A percentile compares a stretch with the other conserved stretches of the same genome.
Conservation (phyloP, 768 basidiomycete genomes). For the Leucocoprinus sp. region DNA sequence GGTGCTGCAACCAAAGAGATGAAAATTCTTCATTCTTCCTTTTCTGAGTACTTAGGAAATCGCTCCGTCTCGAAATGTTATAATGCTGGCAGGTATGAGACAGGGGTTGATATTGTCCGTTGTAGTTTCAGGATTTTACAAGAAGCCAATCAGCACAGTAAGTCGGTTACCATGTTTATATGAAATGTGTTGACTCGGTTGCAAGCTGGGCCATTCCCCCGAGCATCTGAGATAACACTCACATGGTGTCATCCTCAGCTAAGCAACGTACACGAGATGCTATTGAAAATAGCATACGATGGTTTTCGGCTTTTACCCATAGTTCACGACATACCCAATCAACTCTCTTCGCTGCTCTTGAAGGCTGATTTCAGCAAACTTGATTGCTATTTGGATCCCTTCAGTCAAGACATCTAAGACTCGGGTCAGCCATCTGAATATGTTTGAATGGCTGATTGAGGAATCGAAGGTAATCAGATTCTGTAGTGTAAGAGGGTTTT, state of each 20-base stretch:
- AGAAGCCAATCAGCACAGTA: conserved; percentile 1
- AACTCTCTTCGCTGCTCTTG: not conserved
- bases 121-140: conserved; percentile 4
- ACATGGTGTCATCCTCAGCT: not conserved
- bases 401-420: conserved; percentile 1
- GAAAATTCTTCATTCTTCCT: conserved; percentile 6
- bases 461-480: not conserved
- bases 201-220: not conserved
- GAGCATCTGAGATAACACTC: not conserved
- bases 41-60: not conserved
- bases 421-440: not conserved
- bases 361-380: conserved; percentile 8
- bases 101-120: not conserved
- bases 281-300: conserved; percentile 1
- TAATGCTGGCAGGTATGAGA: not conserved
- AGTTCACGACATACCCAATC: not conserved
- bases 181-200: not conserved
- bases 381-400: conserved; percentile 4
- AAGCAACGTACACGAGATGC: not conserved
- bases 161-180: not conserved
- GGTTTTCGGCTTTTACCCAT: conserved; percentile 1
- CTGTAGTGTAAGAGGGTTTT: not conserved
- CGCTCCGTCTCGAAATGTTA: not conserved
- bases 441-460: conserved; percentile 2
- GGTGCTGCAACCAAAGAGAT: not conserved